Evolutionary conservation across 768 basidiomycete genomes (phyloP).

Genomic region (Phanerodontia chrysosporium): DNA sequence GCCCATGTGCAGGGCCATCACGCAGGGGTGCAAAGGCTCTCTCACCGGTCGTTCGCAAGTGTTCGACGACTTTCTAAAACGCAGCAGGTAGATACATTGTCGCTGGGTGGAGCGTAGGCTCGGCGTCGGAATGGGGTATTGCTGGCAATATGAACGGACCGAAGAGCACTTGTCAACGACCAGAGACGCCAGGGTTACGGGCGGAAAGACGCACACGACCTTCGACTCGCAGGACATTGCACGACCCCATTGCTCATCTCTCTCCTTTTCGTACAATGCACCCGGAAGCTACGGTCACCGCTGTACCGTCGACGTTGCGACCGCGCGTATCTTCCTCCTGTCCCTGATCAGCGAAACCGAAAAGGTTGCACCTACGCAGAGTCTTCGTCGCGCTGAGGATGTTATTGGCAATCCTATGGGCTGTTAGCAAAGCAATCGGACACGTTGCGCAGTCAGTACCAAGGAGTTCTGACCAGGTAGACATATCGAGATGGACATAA

Average conservation of each 20-base stretch:
- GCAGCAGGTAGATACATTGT: not conserved
- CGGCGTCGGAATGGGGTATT: not conserved
- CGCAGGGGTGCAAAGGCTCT: not conserved
- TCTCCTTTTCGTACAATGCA: not conserved
- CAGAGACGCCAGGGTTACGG: no score
- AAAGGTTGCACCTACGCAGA: not conserved
- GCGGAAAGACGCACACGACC: not conserved
- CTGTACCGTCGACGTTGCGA: constrained; percentile 1
- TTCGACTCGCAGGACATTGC: not conserved
- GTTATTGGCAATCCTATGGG: not conserved
- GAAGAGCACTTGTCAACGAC: not conserved
- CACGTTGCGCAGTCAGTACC: not conserved
- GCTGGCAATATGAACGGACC: not conserved
- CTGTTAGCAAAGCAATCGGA: not conserved
- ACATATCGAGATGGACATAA: not conserved
- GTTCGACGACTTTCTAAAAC: not conserved
- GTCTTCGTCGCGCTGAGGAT: not conserved
- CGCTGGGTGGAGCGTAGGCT: not conserved
- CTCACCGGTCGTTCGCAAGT: not conserved
- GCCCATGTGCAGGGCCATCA: not conserved
- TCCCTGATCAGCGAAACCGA: not conserved
- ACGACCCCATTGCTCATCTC: not conserved
- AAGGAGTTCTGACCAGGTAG: not conserved
- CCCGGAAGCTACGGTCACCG: not conserved
- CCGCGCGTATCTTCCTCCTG: not conserved